Conservation (phyloP, 768 basidiomycete species). For the Rossbeevera mucosa region DNA sequence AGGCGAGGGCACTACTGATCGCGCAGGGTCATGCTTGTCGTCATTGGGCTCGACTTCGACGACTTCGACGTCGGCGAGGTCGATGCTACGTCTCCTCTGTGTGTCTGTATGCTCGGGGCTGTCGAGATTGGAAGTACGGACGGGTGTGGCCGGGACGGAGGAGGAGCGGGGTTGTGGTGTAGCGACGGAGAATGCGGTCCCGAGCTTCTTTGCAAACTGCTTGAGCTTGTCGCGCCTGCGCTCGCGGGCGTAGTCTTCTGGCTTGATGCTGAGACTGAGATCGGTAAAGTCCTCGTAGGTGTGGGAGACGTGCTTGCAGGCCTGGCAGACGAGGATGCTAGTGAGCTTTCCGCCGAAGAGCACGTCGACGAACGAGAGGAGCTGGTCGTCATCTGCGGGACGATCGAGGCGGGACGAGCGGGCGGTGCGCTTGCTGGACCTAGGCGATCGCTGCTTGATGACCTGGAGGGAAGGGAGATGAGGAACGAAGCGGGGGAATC, state of each 20-base stretch:
- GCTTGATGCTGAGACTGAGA: constrained; percentile 83
- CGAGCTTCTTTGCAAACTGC: constrained; percentile 63
- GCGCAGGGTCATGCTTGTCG: constrained; percentile 1
- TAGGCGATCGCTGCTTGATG: constrained; percentile 63
- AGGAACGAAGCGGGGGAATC: not conserved
- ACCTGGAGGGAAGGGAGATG: constrained; percentile 44
- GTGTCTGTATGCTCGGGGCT: constrained; percentile 21
- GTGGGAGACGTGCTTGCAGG: constrained; percentile 89
- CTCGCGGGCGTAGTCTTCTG: constrained; percentile 68
- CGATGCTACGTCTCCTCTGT: constrained; percentile 32
- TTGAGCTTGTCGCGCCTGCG: constrained; percentile 76
- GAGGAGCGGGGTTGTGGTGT: constrained; percentile 46
- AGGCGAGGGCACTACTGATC: not conserved
- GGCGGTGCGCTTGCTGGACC: constrained; percentile 28
- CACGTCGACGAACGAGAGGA: constrained; percentile 79
- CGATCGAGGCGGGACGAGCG: not conserved
- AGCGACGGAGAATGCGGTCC: constrained; percentile 22
- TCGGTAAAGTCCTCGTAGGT: constrained; percentile 87
- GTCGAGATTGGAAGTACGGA: constrained; percentile 31
- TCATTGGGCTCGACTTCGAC: constrained; percentile 9
- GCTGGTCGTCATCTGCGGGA: constrained; percentile 34
- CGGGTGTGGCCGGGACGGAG: constrained; percentile 49
- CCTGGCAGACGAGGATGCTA: constrained; percentile 89
- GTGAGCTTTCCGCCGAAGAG: constrained; percentile 87
- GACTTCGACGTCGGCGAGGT: constrained; percentile 34